Evolutionary conservation across 1,284 basidiomycete genomes (phyloP).

Genomic region (Xanthoconium separans): DNA sequence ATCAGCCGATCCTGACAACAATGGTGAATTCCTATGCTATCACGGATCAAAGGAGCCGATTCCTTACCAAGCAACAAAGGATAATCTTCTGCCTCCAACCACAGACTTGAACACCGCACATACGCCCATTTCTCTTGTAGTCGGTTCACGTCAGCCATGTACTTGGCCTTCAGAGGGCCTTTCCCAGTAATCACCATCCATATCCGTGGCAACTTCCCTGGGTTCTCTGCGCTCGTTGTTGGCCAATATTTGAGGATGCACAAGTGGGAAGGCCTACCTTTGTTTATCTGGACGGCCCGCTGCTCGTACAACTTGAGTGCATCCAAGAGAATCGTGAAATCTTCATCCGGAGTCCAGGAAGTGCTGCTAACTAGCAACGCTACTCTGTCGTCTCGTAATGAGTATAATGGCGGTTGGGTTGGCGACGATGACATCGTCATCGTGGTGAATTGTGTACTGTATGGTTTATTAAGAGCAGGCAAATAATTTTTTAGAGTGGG

Average conservation of each 20-base stretch:
- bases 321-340: slow-evolving; percentile 81
- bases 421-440: slow-evolving; percentile 13
- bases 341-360: slow-evolving; percentile 97
- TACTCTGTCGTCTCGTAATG: slow-evolving; percentile 67
- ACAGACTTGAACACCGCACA: slow-evolving; percentile 82
- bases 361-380: slow-evolving; percentile 91
- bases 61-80: slow-evolving; percentile 72
- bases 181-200: slow-evolving; percentile 91
- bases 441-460: slow-evolving; percentile 65
- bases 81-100: slow-evolving; percentile 89
- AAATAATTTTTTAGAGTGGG: slow-evolving; percentile 40
- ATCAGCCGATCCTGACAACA: slow-evolving; percentile 79
- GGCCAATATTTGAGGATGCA: neutral
- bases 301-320: slow-evolving; percentile 72
- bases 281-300: slow-evolving; percentile 44
- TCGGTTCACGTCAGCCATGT: slow-evolving; percentile 62
- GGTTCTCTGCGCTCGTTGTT: slow-evolving; percentile 19
- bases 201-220: slow-evolving; percentile 62
- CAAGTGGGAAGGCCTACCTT: slow-evolving; percentile 5
- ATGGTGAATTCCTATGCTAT: neutral
- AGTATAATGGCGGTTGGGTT: slow-evolving; percentile 31
- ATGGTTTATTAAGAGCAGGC: slow-evolving; percentile 45
- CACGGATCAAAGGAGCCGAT: slow-evolving; percentile 11
- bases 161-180: slow-evolving; percentile 74
- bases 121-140: slow-evolving; percentile 75